Conservation (phyloP, 495 filamentous ascomycete genomes). For the Lentithecium fluviatile region DNA sequence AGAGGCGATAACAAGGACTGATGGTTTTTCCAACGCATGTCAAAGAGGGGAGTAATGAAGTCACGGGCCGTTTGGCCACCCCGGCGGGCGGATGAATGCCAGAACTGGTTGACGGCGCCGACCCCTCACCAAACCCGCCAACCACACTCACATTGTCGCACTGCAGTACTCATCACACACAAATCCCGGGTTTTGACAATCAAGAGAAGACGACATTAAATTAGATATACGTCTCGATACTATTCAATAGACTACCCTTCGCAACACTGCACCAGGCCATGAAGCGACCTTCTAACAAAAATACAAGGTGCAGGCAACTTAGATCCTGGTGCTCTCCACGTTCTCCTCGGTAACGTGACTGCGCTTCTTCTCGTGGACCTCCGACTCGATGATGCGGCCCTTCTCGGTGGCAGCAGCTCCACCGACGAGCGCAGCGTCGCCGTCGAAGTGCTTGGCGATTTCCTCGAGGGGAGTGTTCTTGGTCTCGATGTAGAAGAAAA, state of each 20-base stretch:
- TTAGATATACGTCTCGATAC: not conserved
- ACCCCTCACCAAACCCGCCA: no score
- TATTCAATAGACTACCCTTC: not conserved
- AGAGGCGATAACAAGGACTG: no score
- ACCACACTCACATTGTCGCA: no score
- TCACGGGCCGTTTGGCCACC: no score
- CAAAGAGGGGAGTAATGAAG: no score
- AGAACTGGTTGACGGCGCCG: no score
- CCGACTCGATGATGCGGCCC: conserved; percentile 29
- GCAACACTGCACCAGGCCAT: not conserved
- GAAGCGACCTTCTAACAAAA: not conserved
- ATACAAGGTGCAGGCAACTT: not conserved
- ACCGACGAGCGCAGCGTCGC: conserved; percentile 40
- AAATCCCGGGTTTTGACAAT: no score
- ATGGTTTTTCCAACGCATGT: no score
- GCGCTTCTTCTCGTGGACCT: conserved; percentile 28
- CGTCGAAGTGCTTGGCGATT: conserved; percentile 52
- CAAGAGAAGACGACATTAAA: no score
- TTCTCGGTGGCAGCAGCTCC: conserved; percentile 44
- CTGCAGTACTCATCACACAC: no score
- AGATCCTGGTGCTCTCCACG: conserved; percentile 9
- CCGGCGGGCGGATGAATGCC: no score
- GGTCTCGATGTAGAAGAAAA: conserved; percentile 51
- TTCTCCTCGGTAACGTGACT: conserved; percentile 1
- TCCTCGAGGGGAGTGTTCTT: conserved; percentile 52